Conservation (phyloP, 495 filamentous ascomycete genomes). For the Aspergillus bridgeri region DNA sequence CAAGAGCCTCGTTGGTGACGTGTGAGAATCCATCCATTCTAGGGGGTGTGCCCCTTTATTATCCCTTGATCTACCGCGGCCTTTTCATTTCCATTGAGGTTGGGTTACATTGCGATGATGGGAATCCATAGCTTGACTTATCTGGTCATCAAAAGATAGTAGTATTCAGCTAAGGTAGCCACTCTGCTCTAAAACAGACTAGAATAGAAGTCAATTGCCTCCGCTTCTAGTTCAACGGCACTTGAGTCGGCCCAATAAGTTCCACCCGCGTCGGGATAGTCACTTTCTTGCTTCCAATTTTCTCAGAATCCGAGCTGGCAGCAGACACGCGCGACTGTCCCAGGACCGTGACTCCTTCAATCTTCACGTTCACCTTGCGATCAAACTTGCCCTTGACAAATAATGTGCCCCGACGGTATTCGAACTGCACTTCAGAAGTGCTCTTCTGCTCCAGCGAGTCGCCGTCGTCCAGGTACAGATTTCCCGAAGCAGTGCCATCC, state of each 20-base stretch:
- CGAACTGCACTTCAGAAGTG: constrained; percentile 51
- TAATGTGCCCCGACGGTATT: constrained; percentile 49
- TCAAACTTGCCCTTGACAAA: constrained; percentile 52
- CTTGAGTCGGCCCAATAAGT: constrained; percentile 23
- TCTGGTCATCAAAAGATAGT: neutral
- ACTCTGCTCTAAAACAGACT: neutral
- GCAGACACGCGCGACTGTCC: constrained; percentile 27
- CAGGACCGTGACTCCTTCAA: constrained; percentile 57
- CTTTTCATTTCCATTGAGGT: neutral
- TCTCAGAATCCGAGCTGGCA: neutral
- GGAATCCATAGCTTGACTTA: neutral
- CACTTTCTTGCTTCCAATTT: constrained; percentile 15
- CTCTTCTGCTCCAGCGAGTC: constrained; percentile 49
- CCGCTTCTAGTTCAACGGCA: constrained; percentile 14
- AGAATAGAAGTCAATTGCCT: neutral
- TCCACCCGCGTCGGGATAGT: constrained; percentile 23
- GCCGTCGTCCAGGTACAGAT: constrained; percentile 61
- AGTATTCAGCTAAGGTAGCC: neutral
- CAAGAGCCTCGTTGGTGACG: neutral
- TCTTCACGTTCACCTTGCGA: constrained; percentile 41
- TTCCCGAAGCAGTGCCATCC: constrained; percentile 46
- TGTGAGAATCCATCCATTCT: neutral
- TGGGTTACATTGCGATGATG: neutral
- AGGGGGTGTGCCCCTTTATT: neutral
- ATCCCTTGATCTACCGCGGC: neutral